Base-by-base conservation (phyloP, 805 yeast species). In the Ogataea pini region DNA sequence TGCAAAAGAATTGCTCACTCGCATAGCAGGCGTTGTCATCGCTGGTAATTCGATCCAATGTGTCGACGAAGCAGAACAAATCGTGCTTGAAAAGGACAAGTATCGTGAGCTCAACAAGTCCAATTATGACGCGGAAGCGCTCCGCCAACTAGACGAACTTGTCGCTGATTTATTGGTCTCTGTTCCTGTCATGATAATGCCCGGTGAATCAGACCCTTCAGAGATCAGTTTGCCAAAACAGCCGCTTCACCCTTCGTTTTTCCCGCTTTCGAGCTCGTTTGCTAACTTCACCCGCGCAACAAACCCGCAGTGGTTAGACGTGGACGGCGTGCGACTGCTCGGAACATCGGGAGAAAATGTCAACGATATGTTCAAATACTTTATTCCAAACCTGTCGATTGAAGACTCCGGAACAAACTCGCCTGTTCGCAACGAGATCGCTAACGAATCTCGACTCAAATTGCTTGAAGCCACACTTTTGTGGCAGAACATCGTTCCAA, bases 401-500 rank as follows among this genome's bases (percentile, higher is more conserved):
- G 49, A 52, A 8, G 39, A 34, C 42, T 33, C 48, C 42, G 56
- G 58, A 5, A 25, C 55, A 5, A 58, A 57, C 28, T 52, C 63
- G 7, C 66, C 56, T 51, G 60, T 49, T 55, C 64, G 57, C 25
- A 49, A 48, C 37, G 65, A 57, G 42, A 46, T 58, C 78, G 79
- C 60, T 65, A 84, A 42, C 81, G 92, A 58, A 88, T 62, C 73
- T 1, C 67, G 86, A 47, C 56, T 79, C 14, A 75, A 77, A 17
- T 68, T 85, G 58, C 74, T 92, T 71, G 86, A 83, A 56, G 73
- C 81, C 13, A 85, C 88, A 0, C 61, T 94, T 31, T 69, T 72
- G 39, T 91, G 97, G 96, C 92, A 90, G 59, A 89, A 89, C 60
- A 72, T 88, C 19, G 83, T 88, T 0, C 99, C 99, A 2, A 90